Base-by-base conservation (phyloP, 2,329 filamentous ascomycete species). In the Sphaerulina vaccinii region DNA sequence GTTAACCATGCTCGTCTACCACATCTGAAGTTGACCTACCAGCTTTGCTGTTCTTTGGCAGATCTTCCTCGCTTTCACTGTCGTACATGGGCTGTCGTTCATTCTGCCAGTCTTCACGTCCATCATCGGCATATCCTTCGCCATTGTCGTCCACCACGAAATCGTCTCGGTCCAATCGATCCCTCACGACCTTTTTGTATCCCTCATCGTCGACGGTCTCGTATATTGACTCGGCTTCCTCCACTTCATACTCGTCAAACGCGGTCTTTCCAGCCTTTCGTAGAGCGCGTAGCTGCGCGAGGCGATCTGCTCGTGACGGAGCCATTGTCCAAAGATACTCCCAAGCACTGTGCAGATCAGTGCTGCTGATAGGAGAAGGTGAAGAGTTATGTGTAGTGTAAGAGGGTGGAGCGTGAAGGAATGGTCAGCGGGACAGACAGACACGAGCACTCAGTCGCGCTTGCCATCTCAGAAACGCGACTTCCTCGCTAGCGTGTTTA, bases 91-190 rank as follows among this genome's bases (percentile, higher is more conserved):
- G 75, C 54, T 78, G 78, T 60, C 79, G 76, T 59, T 86, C 79
- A 62, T 87, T 82, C 71, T 92, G 85, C 91, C 92, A 92, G 64
- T 97, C 93, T 73, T 96, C 91, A 49, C 93, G 86, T 55, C 93
- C 93, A 67, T 97, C 93, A 69, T 97, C 92, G 60, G 90, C 92
- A 66, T 99, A 99, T 32, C 93, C 92, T 68, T 92, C 90, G 66
- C 92, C 92, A 75, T 96, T 95, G 74, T 99, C 93, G 75, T 97
- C 93, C 54, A 99, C 91, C 46, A 99, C 92, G 66, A 99, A 99
- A 73, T 99, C 93, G 64, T 99, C 93, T 65, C 95, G 80, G 67
- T 97, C 88, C 45, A 99, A 78, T 40, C 93, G 86, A 50, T 86
- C 84, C 36, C 93, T 83, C 11, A 99, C 90, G 60, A 97, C 86